A percentile compares a stretch with the other conserved stretches of the same genome.
phyloP scores from a whole-genome alignment of 495 filamentous ascomycete genomes.

The Eremomyces bilateralis region DNA sequence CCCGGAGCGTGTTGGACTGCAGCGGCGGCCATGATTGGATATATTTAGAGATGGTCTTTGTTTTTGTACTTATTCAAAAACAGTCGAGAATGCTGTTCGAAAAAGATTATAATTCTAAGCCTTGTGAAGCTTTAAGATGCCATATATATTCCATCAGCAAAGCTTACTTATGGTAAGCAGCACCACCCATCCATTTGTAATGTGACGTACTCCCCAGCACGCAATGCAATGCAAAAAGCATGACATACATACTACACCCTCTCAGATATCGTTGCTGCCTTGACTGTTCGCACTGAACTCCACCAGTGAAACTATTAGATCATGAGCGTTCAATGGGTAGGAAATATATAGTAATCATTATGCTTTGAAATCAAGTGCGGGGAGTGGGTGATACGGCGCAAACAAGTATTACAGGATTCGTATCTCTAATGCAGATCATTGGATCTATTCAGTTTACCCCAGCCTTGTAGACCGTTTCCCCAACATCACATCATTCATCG shows the following conservation, averaged over 20 bases:
- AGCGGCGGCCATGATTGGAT: constrained; percentile 17
- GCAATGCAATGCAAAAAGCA: constrained; percentile 6
- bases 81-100: not conserved
- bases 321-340: too few species aligned
- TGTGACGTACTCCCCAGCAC: constrained; percentile 1
- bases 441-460: too few species aligned
- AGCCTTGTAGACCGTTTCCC: not conserved
- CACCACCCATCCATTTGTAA: constrained; percentile 7
- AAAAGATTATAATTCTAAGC: not conserved
- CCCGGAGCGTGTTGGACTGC: constrained; percentile 19
- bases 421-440: too few species aligned
- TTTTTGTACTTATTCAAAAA: not conserved
- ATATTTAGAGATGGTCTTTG: not conserved
- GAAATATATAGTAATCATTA: too few species aligned
- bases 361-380: too few species aligned
- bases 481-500: constrained; percentile 3
- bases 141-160: constrained; percentile 1
- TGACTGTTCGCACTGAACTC: too few species aligned
- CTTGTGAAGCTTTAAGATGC: not conserved
- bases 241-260: too few species aligned
- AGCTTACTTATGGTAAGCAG: too few species aligned
- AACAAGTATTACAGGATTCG: too few species aligned
- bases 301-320: too few species aligned
- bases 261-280: too few species aligned
- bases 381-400: too few species aligned